These are phyloP conservation scores for Sporisorium scitamineum DNA, from an alignment of 1,284 basidiomycete species.

Conservation along the genomic window DNA sequence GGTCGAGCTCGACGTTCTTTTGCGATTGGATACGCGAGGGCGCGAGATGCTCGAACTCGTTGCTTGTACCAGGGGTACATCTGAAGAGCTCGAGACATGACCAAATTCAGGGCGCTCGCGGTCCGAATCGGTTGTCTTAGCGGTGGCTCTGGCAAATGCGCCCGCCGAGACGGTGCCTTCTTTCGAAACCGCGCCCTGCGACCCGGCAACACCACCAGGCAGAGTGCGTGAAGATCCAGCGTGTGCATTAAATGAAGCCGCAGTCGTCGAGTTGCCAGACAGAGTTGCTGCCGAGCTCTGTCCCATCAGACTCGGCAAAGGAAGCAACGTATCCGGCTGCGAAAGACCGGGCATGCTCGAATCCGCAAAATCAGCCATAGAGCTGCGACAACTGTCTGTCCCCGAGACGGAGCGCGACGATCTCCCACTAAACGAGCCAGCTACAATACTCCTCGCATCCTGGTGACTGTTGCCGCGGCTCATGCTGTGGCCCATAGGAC, in stretches of 20 bases:
- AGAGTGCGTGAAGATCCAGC: background rate
- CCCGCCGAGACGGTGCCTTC: conserved; percentile 40
- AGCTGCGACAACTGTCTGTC: conserved; percentile 32
- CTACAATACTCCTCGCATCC: conserved; percentile 19
- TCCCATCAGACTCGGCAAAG: conserved; percentile 36
- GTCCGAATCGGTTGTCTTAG: conserved; percentile 7
- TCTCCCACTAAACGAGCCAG: conserved; percentile 21
- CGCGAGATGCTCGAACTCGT: conserved; percentile 32
- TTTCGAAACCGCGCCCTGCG: conserved; percentile 13
- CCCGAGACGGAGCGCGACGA: conserved; percentile 28
- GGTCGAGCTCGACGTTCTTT: conserved; percentile 32
- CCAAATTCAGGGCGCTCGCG: conserved; percentile 36
- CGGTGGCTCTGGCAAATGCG: conserved; percentile 33
- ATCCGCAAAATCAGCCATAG: conserved; percentile 29
- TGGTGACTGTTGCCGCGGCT: conserved; percentile 30
- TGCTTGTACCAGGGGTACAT: conserved; percentile 33
- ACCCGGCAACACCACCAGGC: background rate
- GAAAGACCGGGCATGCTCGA: conserved; percentile 27
- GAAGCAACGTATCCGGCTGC: conserved; percentile 13
- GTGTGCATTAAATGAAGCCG: background rate
- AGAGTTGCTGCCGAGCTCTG: conserved; percentile 11
- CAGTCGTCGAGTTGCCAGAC: background rate
- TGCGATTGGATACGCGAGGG: conserved; percentile 17
- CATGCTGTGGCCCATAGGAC: conserved; percentile 52
- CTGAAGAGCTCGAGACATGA: conserved; percentile 40